phyloP scores from a whole-genome alignment of 106 monocot species.

The Cymbidium sinense region DNA sequence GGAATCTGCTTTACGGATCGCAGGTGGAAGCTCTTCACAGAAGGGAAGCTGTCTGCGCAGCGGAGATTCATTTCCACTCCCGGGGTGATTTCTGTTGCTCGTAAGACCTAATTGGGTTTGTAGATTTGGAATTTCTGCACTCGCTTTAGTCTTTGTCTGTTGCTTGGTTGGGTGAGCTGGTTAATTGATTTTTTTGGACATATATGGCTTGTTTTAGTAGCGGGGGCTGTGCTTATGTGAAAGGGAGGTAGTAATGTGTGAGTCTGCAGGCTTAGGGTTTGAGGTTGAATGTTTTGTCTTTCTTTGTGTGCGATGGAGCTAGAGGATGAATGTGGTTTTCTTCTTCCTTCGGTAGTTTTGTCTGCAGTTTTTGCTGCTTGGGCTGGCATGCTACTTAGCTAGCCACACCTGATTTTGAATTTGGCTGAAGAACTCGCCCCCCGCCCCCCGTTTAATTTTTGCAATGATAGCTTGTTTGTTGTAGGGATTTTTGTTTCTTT shows the following conservation, averaged over 20 bases:
- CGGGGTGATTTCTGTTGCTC: neutral
- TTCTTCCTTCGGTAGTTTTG: neutral
- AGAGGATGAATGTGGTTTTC: neutral
- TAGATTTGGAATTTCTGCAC: constrained; percentile 4
- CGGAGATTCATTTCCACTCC: neutral
- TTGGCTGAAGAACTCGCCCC: neutral
- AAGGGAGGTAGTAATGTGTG: neutral
- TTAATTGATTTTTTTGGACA: neutral
- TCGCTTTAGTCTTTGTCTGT: neutral
- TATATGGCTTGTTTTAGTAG: neutral
- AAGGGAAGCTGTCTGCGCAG: neutral
- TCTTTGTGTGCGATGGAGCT: neutral
- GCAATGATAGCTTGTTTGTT: neutral
- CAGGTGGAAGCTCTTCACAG: neutral
- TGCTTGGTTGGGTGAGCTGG: neutral
- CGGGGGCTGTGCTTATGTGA: neutral
- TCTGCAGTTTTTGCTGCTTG: neutral
- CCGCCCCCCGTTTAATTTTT: neutral
- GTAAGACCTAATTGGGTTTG: neutral
- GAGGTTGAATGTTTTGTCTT: constrained; percentile 1
- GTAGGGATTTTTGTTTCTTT: neutral
- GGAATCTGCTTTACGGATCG: constrained; percentile 4
- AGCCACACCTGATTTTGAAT: neutral
- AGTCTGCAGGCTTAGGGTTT: constrained; percentile 3
- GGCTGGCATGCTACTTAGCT: neutral